Evolutionary conservation across 495 filamentous ascomycete genomes (phyloP).

Genomic region (Penicillium lividum): DNA sequence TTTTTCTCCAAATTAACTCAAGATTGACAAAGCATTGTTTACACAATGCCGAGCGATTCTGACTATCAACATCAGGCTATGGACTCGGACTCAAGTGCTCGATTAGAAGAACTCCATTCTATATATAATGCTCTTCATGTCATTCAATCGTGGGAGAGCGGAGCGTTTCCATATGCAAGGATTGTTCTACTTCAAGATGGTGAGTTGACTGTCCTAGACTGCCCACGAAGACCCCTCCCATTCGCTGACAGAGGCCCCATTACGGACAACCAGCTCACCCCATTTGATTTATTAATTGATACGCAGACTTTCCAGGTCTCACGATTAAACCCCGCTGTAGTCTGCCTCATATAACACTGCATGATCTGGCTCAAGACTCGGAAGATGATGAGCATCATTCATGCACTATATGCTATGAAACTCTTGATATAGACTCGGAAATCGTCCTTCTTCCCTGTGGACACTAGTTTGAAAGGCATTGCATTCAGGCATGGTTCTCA

Average conservation of each 20-base stretch:
- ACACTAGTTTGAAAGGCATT: neutral
- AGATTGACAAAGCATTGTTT: neutral
- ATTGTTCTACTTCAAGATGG: neutral
- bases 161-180: neutral
- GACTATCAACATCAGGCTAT: neutral
- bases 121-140: neutral
- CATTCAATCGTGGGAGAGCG: neutral
- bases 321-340: neutral
- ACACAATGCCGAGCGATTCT: neutral
- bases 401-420: neutral
- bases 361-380: neutral
- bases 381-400: neutral
- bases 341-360: neutral
- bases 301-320: neutral
- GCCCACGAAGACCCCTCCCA: neutral
- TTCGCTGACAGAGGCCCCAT: neutral
- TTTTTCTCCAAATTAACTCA: neutral
- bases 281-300: neutral
- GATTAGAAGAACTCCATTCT: neutral
- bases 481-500: neutral
- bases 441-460: neutral
- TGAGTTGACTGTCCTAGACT: neutral
- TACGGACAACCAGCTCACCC: neutral
- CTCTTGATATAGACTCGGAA: neutral
- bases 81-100: neutral